Percentiles rank a stretch among this genome's conserved stretches.
phyloP scores from a whole-genome alignment of 2,329 filamentous ascomycete species.

The Pyricularia grisea region DNA sequence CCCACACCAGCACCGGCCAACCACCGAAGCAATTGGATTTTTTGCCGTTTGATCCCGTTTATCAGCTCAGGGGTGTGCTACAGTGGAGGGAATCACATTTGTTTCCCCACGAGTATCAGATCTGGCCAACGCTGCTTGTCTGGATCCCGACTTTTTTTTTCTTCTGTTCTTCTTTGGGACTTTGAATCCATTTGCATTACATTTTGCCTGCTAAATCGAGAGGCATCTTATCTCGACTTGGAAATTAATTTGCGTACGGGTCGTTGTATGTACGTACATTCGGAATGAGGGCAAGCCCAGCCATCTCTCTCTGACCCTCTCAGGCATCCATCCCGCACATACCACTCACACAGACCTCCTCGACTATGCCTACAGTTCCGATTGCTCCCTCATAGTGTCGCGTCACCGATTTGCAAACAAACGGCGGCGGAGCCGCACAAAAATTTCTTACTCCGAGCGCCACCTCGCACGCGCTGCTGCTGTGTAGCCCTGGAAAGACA shows the following conservation, averaged over 20 bases:
- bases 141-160: neutral
- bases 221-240: neutral
- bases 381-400: neutral
- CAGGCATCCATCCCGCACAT: neutral
- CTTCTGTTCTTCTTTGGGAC: neutral
- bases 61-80: conserved; percentile 1
- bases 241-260: neutral
- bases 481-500: neutral
- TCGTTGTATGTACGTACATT: neutral
- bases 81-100: neutral
- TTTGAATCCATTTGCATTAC: neutral
- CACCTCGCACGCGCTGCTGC: neutral
- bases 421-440: neutral
- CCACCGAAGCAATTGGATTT: neutral
- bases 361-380: neutral
- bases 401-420: neutral
- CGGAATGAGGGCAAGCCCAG: neutral
- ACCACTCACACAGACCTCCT: conserved; percentile 1
- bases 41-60: neutral
- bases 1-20: neutral
- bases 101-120: neutral
- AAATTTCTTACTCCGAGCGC: neutral
- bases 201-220: neutral
- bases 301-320: neutral
- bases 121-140: neutral